phyloP scores from a whole-genome alignment of 495 filamentous ascomycete species.

The Lentithecium fluviatile region DNA sequence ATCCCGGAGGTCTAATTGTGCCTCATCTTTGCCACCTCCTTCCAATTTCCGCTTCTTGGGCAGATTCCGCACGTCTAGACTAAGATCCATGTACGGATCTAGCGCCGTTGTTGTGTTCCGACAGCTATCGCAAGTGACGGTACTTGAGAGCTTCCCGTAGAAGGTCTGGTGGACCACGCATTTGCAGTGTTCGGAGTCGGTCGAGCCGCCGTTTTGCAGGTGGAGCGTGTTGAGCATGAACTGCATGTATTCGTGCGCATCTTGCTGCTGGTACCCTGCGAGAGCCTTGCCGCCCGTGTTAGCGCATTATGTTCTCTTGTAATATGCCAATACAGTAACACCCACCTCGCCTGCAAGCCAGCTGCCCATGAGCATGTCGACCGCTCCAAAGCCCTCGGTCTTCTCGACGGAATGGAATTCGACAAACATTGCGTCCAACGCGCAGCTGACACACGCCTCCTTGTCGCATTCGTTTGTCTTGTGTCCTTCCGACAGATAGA shows the following conservation, averaged over 20 bases:
- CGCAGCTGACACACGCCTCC: slow-evolving; percentile 76
- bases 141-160: slow-evolving; percentile 82
- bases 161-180: slow-evolving; percentile 90
- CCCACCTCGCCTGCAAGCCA: slow-evolving; percentile 67
- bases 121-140: slow-evolving; percentile 82
- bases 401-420: slow-evolving; percentile 82
- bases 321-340: neutral
- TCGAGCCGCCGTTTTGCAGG: slow-evolving; percentile 52
- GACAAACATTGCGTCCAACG: slow-evolving; percentile 85
- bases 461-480: slow-evolving; percentile 63
- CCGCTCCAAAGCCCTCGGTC: slow-evolving; percentile 77
- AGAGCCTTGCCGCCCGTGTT: slow-evolving; percentile 55
- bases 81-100: slow-evolving; percentile 84
- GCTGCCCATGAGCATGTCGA: slow-evolving; percentile 73
- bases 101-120: slow-evolving; percentile 71
- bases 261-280: slow-evolving; percentile 88
- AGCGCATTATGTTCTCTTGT: neutral
- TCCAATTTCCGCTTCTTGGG: slow-evolving; percentile 54
- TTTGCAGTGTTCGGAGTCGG: slow-evolving; percentile 63
- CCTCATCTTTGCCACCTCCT: slow-evolving; percentile 32
- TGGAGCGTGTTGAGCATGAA: slow-evolving; percentile 87
- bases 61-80: slow-evolving; percentile 69
- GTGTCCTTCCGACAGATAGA: slow-evolving; percentile 84
- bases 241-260: slow-evolving; percentile 93
- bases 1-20: slow-evolving; percentile 53